These are phyloP conservation scores for Adenanthera pavonina DNA, from an alignment of 306 rosid genomes.

Conservation along the genomic window DNA sequence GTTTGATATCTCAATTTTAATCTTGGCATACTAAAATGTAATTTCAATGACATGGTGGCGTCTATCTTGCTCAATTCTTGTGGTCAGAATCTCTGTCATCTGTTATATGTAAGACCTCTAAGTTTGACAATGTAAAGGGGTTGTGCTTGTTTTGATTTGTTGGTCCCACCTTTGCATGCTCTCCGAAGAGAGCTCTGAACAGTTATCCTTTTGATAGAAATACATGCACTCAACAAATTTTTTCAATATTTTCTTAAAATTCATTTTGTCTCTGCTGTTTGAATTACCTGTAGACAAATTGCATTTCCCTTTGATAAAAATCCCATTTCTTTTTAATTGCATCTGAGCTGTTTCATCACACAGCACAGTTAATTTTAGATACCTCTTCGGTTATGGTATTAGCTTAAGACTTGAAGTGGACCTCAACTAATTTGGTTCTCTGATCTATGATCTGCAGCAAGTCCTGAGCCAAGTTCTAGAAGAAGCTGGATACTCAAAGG, in stretches of 20 bases:
- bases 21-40: constrained; percentile 19
- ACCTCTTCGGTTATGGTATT: neutral
- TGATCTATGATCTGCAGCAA: constrained; percentile 57
- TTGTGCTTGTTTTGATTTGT: constrained; percentile 27
- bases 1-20: constrained; percentile 27
- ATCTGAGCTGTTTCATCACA: neutral
- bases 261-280: constrained; percentile 18
- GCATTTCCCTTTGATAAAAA: constrained; percentile 22
- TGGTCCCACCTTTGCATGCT: constrained; percentile 14
- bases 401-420: constrained; percentile 7
- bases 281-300: constrained; percentile 10
- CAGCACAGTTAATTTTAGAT: neutral
- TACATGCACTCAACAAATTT: neutral
- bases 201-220: neutral
- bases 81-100: constrained; percentile 23
- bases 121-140: constrained; percentile 20
- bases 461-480: constrained; percentile 69
- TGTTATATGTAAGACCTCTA: neutral
- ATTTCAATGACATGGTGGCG: constrained; percentile 1
- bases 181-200: neutral
- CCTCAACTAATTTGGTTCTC: constrained; percentile 19
- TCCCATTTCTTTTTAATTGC: neutral
- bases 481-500: constrained; percentile 84
- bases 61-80: neutral
- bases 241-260: neutral